These are phyloP conservation scores for Yamadazyma atmosphaerica DNA, from an alignment of 1,139 yeast species.

Conservation along the genomic window DNA sequence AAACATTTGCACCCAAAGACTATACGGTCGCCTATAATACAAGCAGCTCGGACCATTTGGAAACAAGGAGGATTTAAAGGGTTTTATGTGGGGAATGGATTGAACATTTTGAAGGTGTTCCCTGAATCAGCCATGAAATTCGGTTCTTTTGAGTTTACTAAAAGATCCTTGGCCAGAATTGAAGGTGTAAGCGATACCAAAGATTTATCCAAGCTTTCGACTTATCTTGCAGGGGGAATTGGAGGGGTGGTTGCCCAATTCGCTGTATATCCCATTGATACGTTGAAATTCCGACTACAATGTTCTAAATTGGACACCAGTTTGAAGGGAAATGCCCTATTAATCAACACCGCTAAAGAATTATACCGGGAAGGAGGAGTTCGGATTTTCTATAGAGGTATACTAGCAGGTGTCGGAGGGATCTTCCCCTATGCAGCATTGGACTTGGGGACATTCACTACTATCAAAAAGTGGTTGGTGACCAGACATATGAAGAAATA, in stretches of 20 bases:
- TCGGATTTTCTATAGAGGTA: slow-evolving; percentile 78
- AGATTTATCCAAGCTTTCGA: slow-evolving; percentile 71
- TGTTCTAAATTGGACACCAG: slow-evolving; percentile 69
- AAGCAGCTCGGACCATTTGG: slow-evolving; percentile 82
- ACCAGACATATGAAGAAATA: slow-evolving; percentile 55
- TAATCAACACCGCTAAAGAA: slow-evolving; percentile 67
- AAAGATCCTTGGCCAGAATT: slow-evolving; percentile 67
- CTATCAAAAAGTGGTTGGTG: slow-evolving; percentile 76
- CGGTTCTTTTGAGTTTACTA: slow-evolving; percentile 90
- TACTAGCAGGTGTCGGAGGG: slow-evolving; percentile 85
- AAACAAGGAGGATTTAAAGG: slow-evolving; percentile 84
- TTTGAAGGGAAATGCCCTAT: slow-evolving; percentile 58
- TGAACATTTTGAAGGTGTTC: slow-evolving; percentile 89
- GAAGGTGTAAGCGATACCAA: slow-evolving; percentile 79
- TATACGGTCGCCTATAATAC: slow-evolving; percentile 65
- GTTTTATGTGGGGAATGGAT: slow-evolving; percentile 93
- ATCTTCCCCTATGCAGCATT: slow-evolving; percentile 97
- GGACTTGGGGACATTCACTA: slow-evolving; percentile 89
- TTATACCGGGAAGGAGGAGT: slow-evolving; percentile 83
- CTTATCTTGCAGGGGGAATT: slow-evolving; percentile 90
- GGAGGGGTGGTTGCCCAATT: slow-evolving; percentile 95
- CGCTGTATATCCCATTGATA: slow-evolving; percentile 94
- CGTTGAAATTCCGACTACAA: slow-evolving; percentile 81
- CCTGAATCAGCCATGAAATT: slow-evolving; percentile 98
- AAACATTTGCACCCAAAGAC: slow-evolving; percentile 32